These are phyloP conservation scores for Biscutella auriculata DNA, from an alignment of 441 rosid species.

Conservation along the genomic window DNA sequence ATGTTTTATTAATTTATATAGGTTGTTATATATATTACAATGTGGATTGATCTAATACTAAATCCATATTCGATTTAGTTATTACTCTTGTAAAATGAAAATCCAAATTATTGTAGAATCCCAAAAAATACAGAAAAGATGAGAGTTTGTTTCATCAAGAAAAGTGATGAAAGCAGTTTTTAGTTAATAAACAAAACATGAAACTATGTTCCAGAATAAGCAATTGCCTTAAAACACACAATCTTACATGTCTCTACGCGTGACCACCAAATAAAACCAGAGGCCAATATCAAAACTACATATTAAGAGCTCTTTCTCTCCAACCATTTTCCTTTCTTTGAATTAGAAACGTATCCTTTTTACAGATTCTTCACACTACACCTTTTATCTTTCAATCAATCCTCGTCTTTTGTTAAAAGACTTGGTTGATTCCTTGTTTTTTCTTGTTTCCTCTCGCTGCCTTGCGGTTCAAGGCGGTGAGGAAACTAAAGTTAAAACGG, in stretches of 20 bases:
- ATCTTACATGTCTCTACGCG: constrained; percentile 10
- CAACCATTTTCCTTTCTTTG: constrained; percentile 7
- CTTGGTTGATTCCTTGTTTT: constrained; percentile 8
- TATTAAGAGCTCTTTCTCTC: constrained; percentile 3
- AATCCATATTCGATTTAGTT: not conserved
- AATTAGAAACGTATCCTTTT: not conserved
- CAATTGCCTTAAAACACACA: constrained; percentile 11
- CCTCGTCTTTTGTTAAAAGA: not conserved
- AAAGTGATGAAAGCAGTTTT: constrained; percentile 3
- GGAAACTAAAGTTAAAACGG: constrained; percentile 5
- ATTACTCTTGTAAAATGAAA: not conserved
- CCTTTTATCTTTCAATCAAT: constrained; percentile 3
- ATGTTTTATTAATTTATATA: too few relatives aligned
- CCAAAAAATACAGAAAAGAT: not conserved
- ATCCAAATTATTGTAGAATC: not conserved
- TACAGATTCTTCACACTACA: constrained; percentile 12
- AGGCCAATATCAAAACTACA: constrained; percentile 15
- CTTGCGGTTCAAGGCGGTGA: constrained; percentile 26
- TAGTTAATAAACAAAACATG: constrained; percentile 12
- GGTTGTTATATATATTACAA: too few relatives aligned
- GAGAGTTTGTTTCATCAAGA: constrained; percentile 1
- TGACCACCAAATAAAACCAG: constrained; percentile 21
- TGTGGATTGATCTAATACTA: not conserved
- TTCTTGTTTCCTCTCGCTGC: constrained; percentile 14
- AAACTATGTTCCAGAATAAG: constrained; percentile 18